Evolutionary conservation across 1,284 basidiomycete genomes (phyloP), one percentile per base, ranked within the genome.

Genomic region (Moesziomyces aphidis): DNA sequence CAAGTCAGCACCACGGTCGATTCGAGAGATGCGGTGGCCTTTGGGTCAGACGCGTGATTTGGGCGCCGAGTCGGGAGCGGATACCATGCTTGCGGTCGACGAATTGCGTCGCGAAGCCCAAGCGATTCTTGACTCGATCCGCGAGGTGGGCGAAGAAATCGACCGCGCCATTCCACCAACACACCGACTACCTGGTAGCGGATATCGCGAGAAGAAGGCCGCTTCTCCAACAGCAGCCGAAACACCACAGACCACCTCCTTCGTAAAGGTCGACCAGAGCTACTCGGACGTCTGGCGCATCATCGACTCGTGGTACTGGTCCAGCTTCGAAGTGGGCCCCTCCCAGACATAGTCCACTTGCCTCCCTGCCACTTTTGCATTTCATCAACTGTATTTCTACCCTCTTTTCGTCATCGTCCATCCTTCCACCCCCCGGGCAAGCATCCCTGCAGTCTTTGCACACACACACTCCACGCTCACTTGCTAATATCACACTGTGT

Each of bases 231-330:
- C 31, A 50, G 17, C 44, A 34, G 43, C 36, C 5, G 36, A 28
- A 28, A 50, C 23, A 39, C 24, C 23, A 19, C 10, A 17, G 2
- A 39, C 5, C 28, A 42, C 49, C 13, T 53, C 61, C 19, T 71
- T 65, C 36, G 62, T 65, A 1, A 50, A 57, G 3, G 58, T 64
- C 42, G 68, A 71, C 44, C 34, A 54, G 34, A 54, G 50, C 23
- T 73, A 67, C 45, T 36, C 56, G 8, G 55, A 73, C 26, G 24
- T 61, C 13, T 73, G 70, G 70, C 28, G 56, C 7, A 21, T 62
- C 10, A 64, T 73, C 52, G 70, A 73, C 34, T 22, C 45, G 9
- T 73, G 70, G 70, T 73, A 67, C 47, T 73, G 70, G 70, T 56
- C 60, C 13, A 26, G 39, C 26, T 67, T 73, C 22, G 50, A 73